A percentile compares a stretch with the other conserved stretches of the same genome.
Conservation (phyloP, 2,329 filamentous ascomycete species). For the Penicillium sp. region DNA sequence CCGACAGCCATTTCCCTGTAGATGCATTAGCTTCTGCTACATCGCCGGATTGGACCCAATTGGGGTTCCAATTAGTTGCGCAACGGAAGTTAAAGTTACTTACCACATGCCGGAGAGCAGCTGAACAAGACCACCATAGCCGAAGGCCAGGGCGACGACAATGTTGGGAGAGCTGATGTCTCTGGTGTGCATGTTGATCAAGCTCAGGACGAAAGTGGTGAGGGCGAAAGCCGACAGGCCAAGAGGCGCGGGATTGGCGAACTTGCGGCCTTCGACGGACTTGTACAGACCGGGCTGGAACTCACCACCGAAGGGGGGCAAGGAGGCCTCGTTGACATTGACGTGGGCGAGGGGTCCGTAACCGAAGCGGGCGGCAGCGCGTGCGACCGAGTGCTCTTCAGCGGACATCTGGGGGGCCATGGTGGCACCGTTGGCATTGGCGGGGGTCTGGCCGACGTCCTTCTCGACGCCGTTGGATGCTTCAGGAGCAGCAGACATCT, state of each 20-base stretch:
- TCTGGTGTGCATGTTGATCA: constrained; percentile 66
- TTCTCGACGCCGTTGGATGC: constrained; percentile 28
- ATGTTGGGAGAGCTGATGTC: constrained; percentile 61
- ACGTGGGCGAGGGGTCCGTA: constrained; percentile 52
- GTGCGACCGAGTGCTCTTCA: constrained; percentile 45
- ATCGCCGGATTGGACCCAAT: neutral
- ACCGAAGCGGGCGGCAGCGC: constrained; percentile 46
- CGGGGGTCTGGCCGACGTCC: constrained; percentile 24
- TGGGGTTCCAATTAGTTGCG: neutral
- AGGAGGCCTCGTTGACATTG: constrained; percentile 44
- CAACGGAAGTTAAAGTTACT: constrained; percentile 22
- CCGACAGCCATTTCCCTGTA: constrained; percentile 78
- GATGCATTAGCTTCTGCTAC: neutral
- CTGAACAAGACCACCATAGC: constrained; percentile 75
- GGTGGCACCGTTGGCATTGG: constrained; percentile 9
- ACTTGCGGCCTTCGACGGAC: constrained; percentile 62
- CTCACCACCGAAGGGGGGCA: constrained; percentile 66
- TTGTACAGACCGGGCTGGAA: constrained; percentile 69
- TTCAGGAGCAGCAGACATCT: constrained; percentile 29
- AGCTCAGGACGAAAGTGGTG: constrained; percentile 75
- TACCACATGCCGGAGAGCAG: constrained; percentile 84
- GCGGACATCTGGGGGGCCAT: constrained; percentile 39
- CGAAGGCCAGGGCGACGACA: constrained; percentile 65
- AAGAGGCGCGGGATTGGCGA: constrained; percentile 75
- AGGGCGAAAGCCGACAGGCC: constrained; percentile 75